Conservation (phyloP, 2,329 filamentous ascomycete genomes). For the Sporothrix brasiliensis region DNA sequence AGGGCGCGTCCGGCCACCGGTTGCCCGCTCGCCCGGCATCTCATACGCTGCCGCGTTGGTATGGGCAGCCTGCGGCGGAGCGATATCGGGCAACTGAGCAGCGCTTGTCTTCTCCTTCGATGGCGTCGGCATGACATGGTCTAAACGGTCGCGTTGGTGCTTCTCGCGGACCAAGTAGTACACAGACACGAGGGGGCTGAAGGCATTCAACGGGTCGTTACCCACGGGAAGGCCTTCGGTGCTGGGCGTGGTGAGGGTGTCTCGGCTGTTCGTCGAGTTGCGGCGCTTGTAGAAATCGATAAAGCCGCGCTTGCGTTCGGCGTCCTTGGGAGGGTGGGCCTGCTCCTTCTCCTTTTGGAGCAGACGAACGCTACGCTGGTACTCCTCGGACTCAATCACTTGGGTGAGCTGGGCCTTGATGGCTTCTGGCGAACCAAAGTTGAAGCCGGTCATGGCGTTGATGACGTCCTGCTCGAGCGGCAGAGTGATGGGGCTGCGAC, state of each 20-base stretch:
- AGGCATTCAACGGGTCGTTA: slow-evolving; percentile 88
- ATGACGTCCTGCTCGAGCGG: slow-evolving; percentile 83
- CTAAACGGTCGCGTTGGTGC: slow-evolving; percentile 71
- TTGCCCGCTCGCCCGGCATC: slow-evolving; percentile 84
- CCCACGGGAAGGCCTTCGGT: slow-evolving; percentile 81
- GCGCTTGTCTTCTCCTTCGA: slow-evolving; percentile 49
- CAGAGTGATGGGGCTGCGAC: slow-evolving; percentile 79
- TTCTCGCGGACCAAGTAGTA: slow-evolving; percentile 98
- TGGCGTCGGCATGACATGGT: slow-evolving; percentile 47
- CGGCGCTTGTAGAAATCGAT: slow-evolving; percentile 96
- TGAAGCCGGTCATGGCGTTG: slow-evolving; percentile 95
- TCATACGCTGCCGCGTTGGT: slow-evolving; percentile 86
- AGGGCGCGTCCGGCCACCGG: slow-evolving; percentile 78
- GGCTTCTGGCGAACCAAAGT: slow-evolving; percentile 84
- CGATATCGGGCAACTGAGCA: slow-evolving; percentile 68
- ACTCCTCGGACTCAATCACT: slow-evolving; percentile 91
- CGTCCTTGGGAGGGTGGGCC: slow-evolving; percentile 60
- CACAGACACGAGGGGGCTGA: slow-evolving; percentile 86
- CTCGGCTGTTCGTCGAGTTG: slow-evolving; percentile 84
- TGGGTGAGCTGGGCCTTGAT: slow-evolving; percentile 81
- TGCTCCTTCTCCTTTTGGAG: slow-evolving; percentile 68
- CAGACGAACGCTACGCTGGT: slow-evolving; percentile 78
- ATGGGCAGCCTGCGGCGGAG: slow-evolving; percentile 81
- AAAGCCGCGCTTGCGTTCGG: slow-evolving; percentile 85
- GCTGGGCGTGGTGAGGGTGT: slow-evolving; percentile 83